A percentile compares a stretch with the other conserved stretches of the same genome.
Evolutionary conservation across 2,329 filamentous ascomycete genomes (phyloP).

Genomic region (Exophiala calicioides): DNA sequence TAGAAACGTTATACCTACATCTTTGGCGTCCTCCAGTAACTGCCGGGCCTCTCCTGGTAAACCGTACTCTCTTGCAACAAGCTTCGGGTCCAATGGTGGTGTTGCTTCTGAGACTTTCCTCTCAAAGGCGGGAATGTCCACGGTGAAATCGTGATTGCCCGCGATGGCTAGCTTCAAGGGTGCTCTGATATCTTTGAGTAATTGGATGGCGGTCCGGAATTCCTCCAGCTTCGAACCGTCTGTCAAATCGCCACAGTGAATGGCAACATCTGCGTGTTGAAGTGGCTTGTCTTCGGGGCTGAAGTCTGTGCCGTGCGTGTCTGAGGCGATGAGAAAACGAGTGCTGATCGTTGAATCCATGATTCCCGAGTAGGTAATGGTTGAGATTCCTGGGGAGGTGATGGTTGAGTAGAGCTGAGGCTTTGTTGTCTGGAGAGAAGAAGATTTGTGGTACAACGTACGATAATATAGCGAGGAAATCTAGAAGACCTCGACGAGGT

Average conservation of each 20-base stretch:
- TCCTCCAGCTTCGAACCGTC: conserved; percentile 45
- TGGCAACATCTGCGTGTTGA: conserved; percentile 48
- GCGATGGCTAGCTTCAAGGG: conserved; percentile 57
- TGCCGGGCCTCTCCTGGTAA: conserved; percentile 38
- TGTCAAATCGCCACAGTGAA: conserved; percentile 58
- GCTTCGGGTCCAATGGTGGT: conserved; percentile 32
- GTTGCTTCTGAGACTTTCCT: conserved; percentile 35
- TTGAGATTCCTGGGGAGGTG: too few species aligned
- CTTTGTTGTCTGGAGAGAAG: too few species aligned
- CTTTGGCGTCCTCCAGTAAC: conserved; percentile 42
- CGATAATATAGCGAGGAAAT: too few species aligned
- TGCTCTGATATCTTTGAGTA: conserved; percentile 46
- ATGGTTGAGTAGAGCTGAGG: too few species aligned
- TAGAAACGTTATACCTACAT: conserved; percentile 49
- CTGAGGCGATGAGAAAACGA: background rate
- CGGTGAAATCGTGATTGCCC: conserved; percentile 56
- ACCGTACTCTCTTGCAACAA: conserved; percentile 44
- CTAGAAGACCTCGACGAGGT: too few species aligned
- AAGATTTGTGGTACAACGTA: too few species aligned
- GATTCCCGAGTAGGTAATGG: too few species aligned
- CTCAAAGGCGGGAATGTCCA: conserved; percentile 42
- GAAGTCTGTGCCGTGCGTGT: conserved; percentile 4
- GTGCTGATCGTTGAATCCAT: background rate
- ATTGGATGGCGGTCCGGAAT: conserved; percentile 43
- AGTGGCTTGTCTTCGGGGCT: conserved; percentile 23